Evolutionary conservation across 805 yeast genomes (phyloP).

Genomic region (Maudiozyma serrabonitensis): DNA sequence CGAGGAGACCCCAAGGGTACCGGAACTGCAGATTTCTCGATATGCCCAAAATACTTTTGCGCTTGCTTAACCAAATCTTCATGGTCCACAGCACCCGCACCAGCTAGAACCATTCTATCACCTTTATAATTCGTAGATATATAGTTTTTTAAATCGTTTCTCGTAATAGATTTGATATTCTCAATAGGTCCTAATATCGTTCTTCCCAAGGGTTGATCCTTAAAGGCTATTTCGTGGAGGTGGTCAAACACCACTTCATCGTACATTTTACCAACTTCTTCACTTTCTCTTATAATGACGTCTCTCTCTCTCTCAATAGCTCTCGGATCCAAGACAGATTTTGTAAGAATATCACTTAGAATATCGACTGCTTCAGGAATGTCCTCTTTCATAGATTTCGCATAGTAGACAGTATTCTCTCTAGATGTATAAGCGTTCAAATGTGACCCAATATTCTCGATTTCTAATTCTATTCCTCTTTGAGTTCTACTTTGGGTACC

Average conservation of each 20-base stretch:
- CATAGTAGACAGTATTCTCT: constrained; percentile 94
- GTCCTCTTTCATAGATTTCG: constrained; percentile 73
- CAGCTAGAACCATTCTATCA: constrained; percentile 96
- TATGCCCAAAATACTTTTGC: constrained; percentile 62
- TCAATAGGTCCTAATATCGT: constrained; percentile 93
- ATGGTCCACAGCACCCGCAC: constrained; percentile 91
- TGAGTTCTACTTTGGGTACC: constrained; percentile 82
- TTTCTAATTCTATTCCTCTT: constrained; percentile 76
- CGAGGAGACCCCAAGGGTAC: constrained; percentile 59
- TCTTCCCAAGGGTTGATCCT: constrained; percentile 88
- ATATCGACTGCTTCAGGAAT: constrained; percentile 82
- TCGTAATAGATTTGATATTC: constrained; percentile 70
- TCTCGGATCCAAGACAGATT: constrained; percentile 65
- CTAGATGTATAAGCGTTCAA: constrained; percentile 97
- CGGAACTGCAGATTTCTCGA: constrained; percentile 41
- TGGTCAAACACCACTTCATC: constrained; percentile 98
- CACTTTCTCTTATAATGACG: constrained; percentile 91
- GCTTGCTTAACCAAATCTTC: constrained; percentile 72
- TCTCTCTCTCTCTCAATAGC: constrained; percentile 96
- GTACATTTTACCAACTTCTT: constrained; percentile 96
- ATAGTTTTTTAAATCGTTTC: constrained; percentile 68
- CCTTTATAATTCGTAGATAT: constrained; percentile 84
- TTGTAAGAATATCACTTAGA: constrained; percentile 78
- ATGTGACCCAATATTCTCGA: constrained; percentile 94
- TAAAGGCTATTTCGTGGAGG: constrained; percentile 84